These are phyloP conservation scores for Aspergillus sp. DNA, from an alignment of 2,329 filamentous ascomycete genomes.

Conservation along the genomic window DNA sequence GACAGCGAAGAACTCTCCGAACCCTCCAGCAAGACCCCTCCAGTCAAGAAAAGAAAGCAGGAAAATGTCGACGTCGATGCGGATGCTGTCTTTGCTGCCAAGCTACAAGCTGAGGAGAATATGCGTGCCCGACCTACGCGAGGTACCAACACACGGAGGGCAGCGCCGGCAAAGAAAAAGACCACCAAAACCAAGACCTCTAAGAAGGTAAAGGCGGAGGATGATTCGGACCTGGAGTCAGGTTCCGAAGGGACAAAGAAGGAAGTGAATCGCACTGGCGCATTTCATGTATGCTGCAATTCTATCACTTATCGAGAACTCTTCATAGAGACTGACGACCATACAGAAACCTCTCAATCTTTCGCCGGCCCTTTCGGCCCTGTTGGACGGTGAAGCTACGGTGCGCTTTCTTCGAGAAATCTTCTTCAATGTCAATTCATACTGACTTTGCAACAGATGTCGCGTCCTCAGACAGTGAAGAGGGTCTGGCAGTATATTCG, in stretches of 20 bases:
- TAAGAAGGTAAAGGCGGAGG: slow-evolving; percentile 70
- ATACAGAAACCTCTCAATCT: slow-evolving; percentile 43
- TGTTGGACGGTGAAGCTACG: slow-evolving; percentile 40
- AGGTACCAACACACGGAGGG: slow-evolving; percentile 60
- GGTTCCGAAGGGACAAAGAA: slow-evolving; percentile 55
- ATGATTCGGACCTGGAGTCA: slow-evolving; percentile 72
- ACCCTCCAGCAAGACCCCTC: slow-evolving; percentile 30
- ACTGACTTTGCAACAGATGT: slow-evolving; percentile 56
- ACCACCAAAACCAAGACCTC: slow-evolving; percentile 45
- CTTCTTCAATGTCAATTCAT: background rate
- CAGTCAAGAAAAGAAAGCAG: slow-evolving; percentile 61
- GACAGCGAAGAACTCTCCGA: slow-evolving; percentile 39
- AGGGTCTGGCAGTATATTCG: slow-evolving; percentile 96
- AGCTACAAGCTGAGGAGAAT: slow-evolving; percentile 91
- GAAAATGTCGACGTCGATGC: slow-evolving; percentile 64
- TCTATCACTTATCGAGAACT: background rate
- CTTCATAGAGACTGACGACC: slow-evolving; percentile 1
- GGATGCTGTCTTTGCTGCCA: slow-evolving; percentile 81
- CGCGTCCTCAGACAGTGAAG: slow-evolving; percentile 92
- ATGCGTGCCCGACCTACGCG: slow-evolving; percentile 69
- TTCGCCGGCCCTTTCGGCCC: slow-evolving; percentile 39
- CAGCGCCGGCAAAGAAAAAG: slow-evolving; percentile 61
- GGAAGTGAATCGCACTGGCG: slow-evolving; percentile 71
- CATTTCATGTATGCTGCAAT: slow-evolving; percentile 66
- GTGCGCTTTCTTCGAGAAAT: slow-evolving; percentile 25